Evolutionary conservation across 1,284 basidiomycete species (phyloP).

Genomic region (Pseudozyma pruni): DNA sequence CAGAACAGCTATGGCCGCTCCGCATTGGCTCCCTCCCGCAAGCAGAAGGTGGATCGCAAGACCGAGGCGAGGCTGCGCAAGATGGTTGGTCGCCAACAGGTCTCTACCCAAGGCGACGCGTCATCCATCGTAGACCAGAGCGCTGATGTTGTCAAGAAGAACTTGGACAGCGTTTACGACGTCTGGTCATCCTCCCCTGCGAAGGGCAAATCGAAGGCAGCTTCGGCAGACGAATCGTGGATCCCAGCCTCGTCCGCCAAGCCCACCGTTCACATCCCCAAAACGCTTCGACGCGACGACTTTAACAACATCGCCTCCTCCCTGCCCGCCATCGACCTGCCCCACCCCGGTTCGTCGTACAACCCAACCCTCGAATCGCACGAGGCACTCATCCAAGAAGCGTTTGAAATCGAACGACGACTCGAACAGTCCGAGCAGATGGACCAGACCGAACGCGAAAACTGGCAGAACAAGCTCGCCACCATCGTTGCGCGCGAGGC

Average conservation of each 20-base stretch:
- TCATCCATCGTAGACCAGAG: conserved; percentile 14
- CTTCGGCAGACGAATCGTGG: conserved; percentile 19
- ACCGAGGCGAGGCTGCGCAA: conserved; percentile 43
- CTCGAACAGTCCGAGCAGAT: conserved; percentile 73
- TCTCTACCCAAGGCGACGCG: conserved; percentile 19
- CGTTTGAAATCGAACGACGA: conserved; percentile 76
- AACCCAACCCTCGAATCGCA: conserved; percentile 85
- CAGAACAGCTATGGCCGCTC: conserved; percentile 77
- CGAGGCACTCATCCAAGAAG: conserved; percentile 78
- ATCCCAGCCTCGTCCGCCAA: conserved; percentile 16
- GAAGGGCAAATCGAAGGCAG: conserved; percentile 27
- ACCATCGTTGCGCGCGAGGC: conserved; percentile 37
- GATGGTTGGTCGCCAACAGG: conserved; percentile 38
- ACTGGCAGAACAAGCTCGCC: conserved; percentile 31
- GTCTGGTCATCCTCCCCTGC: conserved; percentile 25
- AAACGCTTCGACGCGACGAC: conserved; percentile 28
- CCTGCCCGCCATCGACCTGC: conserved; percentile 76
- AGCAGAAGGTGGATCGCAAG: conserved; percentile 46
- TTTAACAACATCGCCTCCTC: conserved; percentile 29
- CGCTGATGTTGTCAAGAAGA: conserved; percentile 29
- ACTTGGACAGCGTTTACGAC: conserved; percentile 26
- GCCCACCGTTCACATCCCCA: conserved; percentile 23
- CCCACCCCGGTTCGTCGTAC: conserved; percentile 90
- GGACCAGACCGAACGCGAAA: conserved; percentile 18
- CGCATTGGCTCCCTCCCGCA: conserved; percentile 74